These are phyloP conservation scores for Bipolaris sorokiniana DNA, from an alignment of 2,329 filamentous ascomycete species.

Conservation along the genomic window DNA sequence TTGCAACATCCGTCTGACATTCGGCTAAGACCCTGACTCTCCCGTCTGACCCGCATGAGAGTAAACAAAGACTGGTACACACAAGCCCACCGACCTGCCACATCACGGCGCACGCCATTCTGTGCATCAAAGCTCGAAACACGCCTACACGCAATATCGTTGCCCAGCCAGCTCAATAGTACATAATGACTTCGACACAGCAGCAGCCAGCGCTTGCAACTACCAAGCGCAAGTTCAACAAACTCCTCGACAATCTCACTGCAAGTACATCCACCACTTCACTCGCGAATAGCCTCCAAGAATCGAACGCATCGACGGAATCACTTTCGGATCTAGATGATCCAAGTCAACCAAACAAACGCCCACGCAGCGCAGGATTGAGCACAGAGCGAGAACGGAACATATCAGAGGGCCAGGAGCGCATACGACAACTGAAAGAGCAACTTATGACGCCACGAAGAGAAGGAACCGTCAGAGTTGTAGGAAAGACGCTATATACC, in stretches of 20 bases:
- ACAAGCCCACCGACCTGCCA: conserved; percentile 2
- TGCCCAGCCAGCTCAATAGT: background rate
- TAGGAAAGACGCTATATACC: conserved; percentile 37
- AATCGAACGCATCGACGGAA: conserved; percentile 43
- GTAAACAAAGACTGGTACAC: conserved; percentile 38
- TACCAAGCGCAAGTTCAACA: conserved; percentile 84
- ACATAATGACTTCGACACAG: conserved; percentile 20
- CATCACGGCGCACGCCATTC: conserved; percentile 2
- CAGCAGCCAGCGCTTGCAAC: conserved; percentile 66
- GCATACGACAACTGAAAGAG: conserved; percentile 41
- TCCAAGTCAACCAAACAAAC: conserved; percentile 44
- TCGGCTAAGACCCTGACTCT: background rate
- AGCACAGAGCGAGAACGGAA: conserved; percentile 36
- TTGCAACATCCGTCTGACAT: background rate
- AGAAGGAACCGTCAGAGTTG: conserved; percentile 39
- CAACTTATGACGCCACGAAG: conserved; percentile 40
- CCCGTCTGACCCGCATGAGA: background rate
- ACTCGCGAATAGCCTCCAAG: conserved; percentile 45
- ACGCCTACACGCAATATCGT: background rate
- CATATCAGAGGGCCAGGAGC: conserved; percentile 38
- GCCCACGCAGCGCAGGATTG: conserved; percentile 41
- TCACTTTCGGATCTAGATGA: conserved; percentile 33
- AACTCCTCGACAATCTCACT: conserved; percentile 61
- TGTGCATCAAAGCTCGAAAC: background rate
- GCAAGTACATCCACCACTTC: conserved; percentile 58